Percentiles rank a stretch among this genome's conserved stretches.
phyloP scores from a whole-genome alignment of 805 yeast genomes.

The Starmerella floricola region DNA sequence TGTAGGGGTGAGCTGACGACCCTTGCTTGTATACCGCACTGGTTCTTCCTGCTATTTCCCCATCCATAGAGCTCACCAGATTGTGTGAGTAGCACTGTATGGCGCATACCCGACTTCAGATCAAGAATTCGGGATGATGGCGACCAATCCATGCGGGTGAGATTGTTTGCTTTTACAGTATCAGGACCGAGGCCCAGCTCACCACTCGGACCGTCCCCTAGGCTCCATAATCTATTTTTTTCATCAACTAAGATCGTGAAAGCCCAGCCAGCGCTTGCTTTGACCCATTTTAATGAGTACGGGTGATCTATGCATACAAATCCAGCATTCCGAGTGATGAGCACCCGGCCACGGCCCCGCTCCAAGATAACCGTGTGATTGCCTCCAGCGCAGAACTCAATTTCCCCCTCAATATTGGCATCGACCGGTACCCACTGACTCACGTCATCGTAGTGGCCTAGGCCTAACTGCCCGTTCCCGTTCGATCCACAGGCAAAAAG shows the following conservation, averaged over 20 bases:
- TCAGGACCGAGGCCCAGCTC: constrained; percentile 56
- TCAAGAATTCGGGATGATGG: constrained; percentile 13
- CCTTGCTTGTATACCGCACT: constrained; percentile 26
- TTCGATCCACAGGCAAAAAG: constrained; percentile 65
- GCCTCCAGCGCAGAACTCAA: constrained; percentile 58
- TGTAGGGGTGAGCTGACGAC: constrained; percentile 6
- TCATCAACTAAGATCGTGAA: constrained; percentile 42
- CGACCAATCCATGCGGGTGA: constrained; percentile 14
- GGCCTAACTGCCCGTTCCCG: constrained; percentile 66
- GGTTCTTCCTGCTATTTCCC: constrained; percentile 60
- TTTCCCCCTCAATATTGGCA: constrained; percentile 5
- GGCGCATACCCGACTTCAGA: constrained; percentile 28
- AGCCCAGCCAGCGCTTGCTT: constrained; percentile 71
- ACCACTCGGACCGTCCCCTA: constrained; percentile 61
- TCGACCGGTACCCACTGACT: constrained; percentile 25
- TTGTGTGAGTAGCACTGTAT: constrained; percentile 24
- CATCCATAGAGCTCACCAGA: constrained; percentile 45
- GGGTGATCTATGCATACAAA: constrained; percentile 15
- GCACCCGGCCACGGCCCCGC: constrained; percentile 39
- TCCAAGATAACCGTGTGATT: constrained; percentile 63
- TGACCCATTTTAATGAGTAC: constrained; percentile 30
- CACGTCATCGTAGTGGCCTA: constrained; percentile 41
- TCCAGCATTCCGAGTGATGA: constrained; percentile 5
- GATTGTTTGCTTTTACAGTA: background rate
- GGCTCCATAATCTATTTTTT: constrained; percentile 34